These are phyloP conservation scores for Prunus mume DNA, from an alignment of 306 rosid species.

Conservation along the genomic window DNA sequence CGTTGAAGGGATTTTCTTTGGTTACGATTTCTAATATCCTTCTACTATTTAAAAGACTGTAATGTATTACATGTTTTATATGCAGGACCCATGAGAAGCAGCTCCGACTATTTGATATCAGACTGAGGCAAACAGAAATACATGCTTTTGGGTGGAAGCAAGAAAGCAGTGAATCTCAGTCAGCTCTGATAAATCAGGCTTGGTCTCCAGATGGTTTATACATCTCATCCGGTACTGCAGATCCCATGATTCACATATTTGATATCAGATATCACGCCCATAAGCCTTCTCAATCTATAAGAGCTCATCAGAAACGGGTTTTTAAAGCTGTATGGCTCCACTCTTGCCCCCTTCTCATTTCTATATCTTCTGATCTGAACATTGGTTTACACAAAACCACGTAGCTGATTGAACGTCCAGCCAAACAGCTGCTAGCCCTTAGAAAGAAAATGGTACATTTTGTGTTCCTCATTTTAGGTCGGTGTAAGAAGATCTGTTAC, in stretches of 20 bases:
- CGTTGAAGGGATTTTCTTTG: conserved; percentile 1
- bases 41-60: conserved; percentile 6
- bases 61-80: conserved; percentile 8
- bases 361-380: conserved; percentile 91
- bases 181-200: conserved; percentile 91
- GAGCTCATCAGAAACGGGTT: conserved; percentile 91
- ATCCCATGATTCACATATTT: conserved; percentile 88
- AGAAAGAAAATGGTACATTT: neutral
- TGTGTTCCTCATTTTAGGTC: neutral
- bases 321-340: conserved; percentile 91
- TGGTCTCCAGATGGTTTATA: conserved; percentile 97
- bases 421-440: neutral
- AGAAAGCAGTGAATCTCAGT: conserved; percentile 94
- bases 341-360: conserved; percentile 72
- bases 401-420: conserved; percentile 16
- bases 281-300: conserved; percentile 79
- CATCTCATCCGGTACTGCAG: conserved; percentile 84
- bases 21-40: conserved; percentile 3
- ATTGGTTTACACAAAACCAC: conserved; percentile 73
- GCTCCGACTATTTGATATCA: conserved; percentile 81
- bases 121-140: conserved; percentile 77
- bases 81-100: conserved; percentile 83
- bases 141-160: conserved; percentile 99
- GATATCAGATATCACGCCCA: conserved; percentile 71
- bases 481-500: neutral